Percentiles rank a stretch among this genome's conserved stretches.
These are phyloP conservation scores for Monosporascus sp. DNA, from an alignment of 2,329 filamentous ascomycete genomes.

Conservation along the genomic window DNA sequence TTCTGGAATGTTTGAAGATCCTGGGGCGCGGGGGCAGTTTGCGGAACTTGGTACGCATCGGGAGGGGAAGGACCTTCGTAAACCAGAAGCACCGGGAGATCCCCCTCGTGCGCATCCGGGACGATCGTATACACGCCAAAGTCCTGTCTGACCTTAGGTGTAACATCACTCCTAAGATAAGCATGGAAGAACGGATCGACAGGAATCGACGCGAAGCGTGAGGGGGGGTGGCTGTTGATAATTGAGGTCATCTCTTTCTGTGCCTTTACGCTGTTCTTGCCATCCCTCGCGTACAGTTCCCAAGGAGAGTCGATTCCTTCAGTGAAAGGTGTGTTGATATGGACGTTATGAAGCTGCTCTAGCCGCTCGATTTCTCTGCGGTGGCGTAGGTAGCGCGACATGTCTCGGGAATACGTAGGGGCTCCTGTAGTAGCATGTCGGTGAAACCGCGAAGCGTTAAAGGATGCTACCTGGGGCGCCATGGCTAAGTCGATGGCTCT, in stretches of 20 bases:
- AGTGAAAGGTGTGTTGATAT: slow-evolving; percentile 74
- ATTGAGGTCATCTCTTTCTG: slow-evolving; percentile 71
- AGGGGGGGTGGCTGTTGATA: slow-evolving; percentile 67
- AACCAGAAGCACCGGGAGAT: slow-evolving; percentile 63
- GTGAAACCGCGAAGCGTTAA: slow-evolving; percentile 79
- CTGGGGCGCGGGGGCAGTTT: slow-evolving; percentile 42
- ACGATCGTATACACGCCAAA: slow-evolving; percentile 71
- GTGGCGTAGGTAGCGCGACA: slow-evolving; percentile 83
- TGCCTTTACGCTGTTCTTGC: slow-evolving; percentile 74
- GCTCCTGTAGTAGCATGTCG: slow-evolving; percentile 66
- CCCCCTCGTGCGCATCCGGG: slow-evolving; percentile 55
- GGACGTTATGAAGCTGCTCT: slow-evolving; percentile 74
- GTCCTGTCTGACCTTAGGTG: slow-evolving; percentile 58
- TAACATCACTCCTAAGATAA: slow-evolving; percentile 61
- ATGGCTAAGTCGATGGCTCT: slow-evolving; percentile 84
- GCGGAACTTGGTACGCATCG: slow-evolving; percentile 49
- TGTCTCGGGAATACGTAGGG: slow-evolving; percentile 72
- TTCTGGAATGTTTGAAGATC: slow-evolving; percentile 51
- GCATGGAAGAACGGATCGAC: slow-evolving; percentile 77
- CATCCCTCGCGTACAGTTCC: slow-evolving; percentile 83
- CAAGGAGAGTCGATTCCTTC: slow-evolving; percentile 69
- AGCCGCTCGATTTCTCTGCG: slow-evolving; percentile 77
- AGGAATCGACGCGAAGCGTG: slow-evolving; percentile 59
- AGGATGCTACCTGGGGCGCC: slow-evolving; percentile 76
- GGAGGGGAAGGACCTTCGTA: slow-evolving; percentile 60